Percentiles rank a stretch among this genome's conserved stretches.
These are phyloP conservation scores for Chlorencoelia australis DNA, from an alignment of 2,329 filamentous ascomycete species.

Conservation along the genomic window DNA sequence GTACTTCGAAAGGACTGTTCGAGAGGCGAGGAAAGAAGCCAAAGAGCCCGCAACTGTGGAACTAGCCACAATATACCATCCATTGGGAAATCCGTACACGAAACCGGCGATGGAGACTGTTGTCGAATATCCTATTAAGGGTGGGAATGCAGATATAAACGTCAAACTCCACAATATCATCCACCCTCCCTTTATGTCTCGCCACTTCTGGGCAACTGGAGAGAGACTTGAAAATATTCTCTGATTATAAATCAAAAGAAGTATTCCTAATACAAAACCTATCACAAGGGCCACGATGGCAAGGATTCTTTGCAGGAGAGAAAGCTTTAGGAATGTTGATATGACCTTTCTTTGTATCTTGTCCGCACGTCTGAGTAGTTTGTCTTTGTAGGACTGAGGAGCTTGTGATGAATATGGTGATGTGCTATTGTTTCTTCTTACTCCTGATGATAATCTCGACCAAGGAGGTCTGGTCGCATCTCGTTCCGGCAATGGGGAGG, in stretches of 20 bases:
- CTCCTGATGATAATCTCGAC: conserved; percentile 35
- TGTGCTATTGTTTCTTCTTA: conserved; percentile 16
- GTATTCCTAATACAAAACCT: conserved; percentile 43
- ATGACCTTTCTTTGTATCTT: conserved; percentile 39
- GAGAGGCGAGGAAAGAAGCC: conserved; percentile 68
- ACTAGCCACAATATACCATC: conserved; percentile 62
- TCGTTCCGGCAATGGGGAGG: conserved; percentile 33
- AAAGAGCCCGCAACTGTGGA: conserved; percentile 73
- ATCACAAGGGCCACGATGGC: conserved; percentile 41
- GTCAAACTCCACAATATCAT: conserved; percentile 55
- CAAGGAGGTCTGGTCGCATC: conserved; percentile 38
- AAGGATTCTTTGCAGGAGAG: conserved; percentile 51
- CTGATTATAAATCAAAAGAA: conserved; percentile 71
- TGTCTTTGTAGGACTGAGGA: conserved; percentile 27
- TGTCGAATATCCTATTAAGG: conserved; percentile 60
- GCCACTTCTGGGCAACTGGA: conserved; percentile 64
- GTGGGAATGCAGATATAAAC: conserved; percentile 59
- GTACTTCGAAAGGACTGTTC: conserved; percentile 68
- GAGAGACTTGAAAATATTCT: conserved; percentile 66
- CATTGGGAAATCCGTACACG: conserved; percentile 60
- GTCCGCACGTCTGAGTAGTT: conserved; percentile 40
- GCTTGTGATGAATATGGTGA: conserved; percentile 15
- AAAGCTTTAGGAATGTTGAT: conserved; percentile 44
- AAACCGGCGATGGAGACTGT: conserved; percentile 59
- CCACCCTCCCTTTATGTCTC: conserved; percentile 60